phyloP scores from a whole-genome alignment of 2,329 filamentous ascomycete species.

The Verruconis gallopava region DNA sequence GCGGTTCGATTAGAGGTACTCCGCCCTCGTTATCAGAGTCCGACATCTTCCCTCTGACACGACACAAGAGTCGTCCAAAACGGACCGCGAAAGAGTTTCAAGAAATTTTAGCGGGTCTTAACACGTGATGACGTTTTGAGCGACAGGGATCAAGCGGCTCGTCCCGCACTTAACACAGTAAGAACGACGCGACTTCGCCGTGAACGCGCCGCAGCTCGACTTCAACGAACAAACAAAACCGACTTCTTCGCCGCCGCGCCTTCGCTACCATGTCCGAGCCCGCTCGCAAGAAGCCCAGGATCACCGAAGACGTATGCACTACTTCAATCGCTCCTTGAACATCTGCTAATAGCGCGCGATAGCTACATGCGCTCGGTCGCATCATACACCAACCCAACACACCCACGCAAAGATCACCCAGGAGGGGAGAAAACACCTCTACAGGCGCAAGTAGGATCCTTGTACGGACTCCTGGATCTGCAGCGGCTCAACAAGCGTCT shows the following conservation, averaged over 20 bases:
- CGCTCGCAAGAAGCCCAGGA: conserved; percentile 5
- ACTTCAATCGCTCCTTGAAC: neutral
- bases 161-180: neutral
- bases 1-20: conserved; percentile 31
- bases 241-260: neutral
- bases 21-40: conserved; percentile 29
- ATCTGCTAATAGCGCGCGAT: neutral
- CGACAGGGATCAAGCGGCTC: neutral
- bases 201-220: neutral
- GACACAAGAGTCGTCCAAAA: too few species aligned
- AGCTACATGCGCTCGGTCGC: conserved; percentile 6
- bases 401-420: conserved; percentile 5
- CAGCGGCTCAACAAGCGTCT: neutral
- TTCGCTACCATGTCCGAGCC: conserved; percentile 3
- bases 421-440: neutral
- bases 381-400: conserved; percentile 5
- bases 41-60: too few species aligned
- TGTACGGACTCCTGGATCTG: conserved; percentile 6
- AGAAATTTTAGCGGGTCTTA: neutral
- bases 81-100: too few species aligned
- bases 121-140: neutral
- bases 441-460: conserved; percentile 2
- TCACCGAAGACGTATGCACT: conserved; percentile 7
- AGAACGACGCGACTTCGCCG: neutral
- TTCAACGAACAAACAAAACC: neutral